Evolutionary conservation across 495 filamentous ascomycete genomes (phyloP).

Genomic region (Penicillium roqueforti): DNA sequence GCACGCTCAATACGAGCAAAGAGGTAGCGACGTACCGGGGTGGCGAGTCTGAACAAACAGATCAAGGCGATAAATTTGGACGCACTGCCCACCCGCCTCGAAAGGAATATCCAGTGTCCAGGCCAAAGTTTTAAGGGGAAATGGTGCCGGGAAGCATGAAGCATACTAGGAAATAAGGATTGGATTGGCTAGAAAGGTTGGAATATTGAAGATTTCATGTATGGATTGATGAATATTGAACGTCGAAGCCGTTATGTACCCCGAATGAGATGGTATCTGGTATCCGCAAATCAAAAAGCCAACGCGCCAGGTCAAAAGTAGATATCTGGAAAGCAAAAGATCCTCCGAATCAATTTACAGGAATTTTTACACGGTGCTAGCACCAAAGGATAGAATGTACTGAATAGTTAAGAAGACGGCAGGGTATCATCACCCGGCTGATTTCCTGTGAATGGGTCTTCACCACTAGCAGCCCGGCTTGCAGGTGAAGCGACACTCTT

Average conservation of each 20-base stretch:
- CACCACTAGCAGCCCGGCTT: constrained; percentile 22
- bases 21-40: constrained; percentile 12
- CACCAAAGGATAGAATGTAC: not conserved
- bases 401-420: constrained; percentile 1
- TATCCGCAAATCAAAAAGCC: not conserved
- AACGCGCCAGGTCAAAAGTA: not conserved
- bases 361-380: not conserved
- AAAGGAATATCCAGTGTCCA: not conserved
- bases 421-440: not conserved
- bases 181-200: not conserved
- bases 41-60: constrained; percentile 8
- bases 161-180: not conserved
- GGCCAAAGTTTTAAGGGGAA: not conserved
- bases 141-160: not conserved
- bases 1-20: constrained; percentile 7
- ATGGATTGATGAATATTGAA: not conserved
- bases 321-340: not conserved
- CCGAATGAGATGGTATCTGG: not conserved
- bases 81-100: constrained; percentile 9
- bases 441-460: not conserved
- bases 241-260: not conserved
- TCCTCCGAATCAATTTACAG: not conserved
- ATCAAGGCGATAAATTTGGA: not conserved
- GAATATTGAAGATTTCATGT: not conserved
- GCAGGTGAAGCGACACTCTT: constrained; percentile 19